Percentiles rank a stretch among this genome's conserved stretches.
Evolutionary conservation across 1,284 basidiomycete genomes (phyloP).

Genomic region (Boletus chippewaensis): DNA sequence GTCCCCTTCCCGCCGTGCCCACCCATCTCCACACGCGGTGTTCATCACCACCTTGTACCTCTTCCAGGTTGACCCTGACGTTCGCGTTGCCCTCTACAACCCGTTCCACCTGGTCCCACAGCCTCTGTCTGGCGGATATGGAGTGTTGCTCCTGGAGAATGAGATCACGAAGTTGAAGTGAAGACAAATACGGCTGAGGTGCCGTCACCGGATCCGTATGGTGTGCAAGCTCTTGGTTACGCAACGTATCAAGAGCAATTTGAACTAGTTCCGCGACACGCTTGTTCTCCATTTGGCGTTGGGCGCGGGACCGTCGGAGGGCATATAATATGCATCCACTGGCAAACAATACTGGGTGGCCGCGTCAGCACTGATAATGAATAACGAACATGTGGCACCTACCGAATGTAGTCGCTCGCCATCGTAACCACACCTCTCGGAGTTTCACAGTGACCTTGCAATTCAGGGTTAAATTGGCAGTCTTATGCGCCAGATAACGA

Average conservation of each 20-base stretch:
- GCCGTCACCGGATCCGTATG: conserved; percentile 78
- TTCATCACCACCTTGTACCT: conserved; percentile 85
- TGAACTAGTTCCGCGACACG: conserved; percentile 75
- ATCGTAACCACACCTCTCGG: conserved; percentile 61
- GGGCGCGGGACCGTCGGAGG: conserved; percentile 41
- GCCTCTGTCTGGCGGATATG: conserved; percentile 53
- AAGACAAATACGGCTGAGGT: conserved; percentile 78
- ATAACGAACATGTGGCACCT: conserved; percentile 12
- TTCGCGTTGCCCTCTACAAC: conserved; percentile 94
- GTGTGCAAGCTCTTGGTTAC: conserved; percentile 82
- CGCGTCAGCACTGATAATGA: conserved; percentile 17
- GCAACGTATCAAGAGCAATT: conserved; percentile 73
- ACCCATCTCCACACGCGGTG: conserved; percentile 82
- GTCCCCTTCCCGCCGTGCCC: conserved; percentile 42
- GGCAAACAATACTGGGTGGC: conserved; percentile 30
- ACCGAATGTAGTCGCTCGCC: conserved; percentile 67
- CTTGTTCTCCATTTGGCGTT: conserved; percentile 55
- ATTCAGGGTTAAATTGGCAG: conserved; percentile 61
- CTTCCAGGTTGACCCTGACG: conserved; percentile 83
- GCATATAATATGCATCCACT: conserved; percentile 34
- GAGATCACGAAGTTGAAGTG: conserved; percentile 86
- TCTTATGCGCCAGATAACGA: conserved; percentile 73
- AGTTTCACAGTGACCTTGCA: conserved; percentile 69
- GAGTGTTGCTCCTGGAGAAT: conserved; percentile 81
- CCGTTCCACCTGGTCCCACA: conserved; percentile 86